These are phyloP conservation scores for Tetrapyrgos nigripes DNA, from an alignment of 1,284 basidiomycete species.

Conservation along the genomic window DNA sequence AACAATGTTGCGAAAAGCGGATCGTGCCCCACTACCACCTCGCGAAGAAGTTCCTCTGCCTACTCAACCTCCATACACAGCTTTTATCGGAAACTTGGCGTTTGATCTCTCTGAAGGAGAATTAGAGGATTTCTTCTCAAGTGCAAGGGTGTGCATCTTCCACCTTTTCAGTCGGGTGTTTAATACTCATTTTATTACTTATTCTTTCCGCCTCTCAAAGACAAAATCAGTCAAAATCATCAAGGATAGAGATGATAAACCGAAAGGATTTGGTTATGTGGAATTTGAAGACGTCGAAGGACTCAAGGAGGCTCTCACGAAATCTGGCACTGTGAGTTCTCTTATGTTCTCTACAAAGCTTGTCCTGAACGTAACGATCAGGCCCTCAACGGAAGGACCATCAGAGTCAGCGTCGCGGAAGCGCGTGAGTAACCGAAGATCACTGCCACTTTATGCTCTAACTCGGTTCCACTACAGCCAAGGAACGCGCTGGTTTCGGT, in stretches of 20 bases:
- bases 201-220: too few species aligned
- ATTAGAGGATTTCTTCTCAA: conserved; percentile 81
- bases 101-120: conserved; percentile 92
- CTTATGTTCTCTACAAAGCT: conserved; percentile 3
- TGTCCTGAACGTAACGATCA: conserved; percentile 11
- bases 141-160: conserved; percentile 56
- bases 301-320: conserved; percentile 82
- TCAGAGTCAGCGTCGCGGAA: conserved; percentile 95
- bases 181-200: conserved; percentile 12
- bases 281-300: conserved; percentile 89
- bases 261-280: conserved; percentile 98
- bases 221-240: conserved; percentile 92
- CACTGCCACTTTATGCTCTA: conserved; percentile 11
- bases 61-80: conserved; percentile 94
- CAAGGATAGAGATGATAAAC: conserved; percentile 88
- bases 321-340: conserved; percentile 64
- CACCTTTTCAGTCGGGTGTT: background rate
- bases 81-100: conserved; percentile 94
- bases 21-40: conserved; percentile 61
- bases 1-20: conserved; percentile 47
- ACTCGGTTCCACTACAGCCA: conserved; percentile 53
- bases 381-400: conserved; percentile 74
- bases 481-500: conserved; percentile 69
- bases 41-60: conserved; percentile 95
- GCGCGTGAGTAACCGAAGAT: conserved; percentile 70